phyloP scores from a whole-genome alignment of 2,329 filamentous ascomycete genomes.

The Cryoendolithus antarcticus region DNA sequence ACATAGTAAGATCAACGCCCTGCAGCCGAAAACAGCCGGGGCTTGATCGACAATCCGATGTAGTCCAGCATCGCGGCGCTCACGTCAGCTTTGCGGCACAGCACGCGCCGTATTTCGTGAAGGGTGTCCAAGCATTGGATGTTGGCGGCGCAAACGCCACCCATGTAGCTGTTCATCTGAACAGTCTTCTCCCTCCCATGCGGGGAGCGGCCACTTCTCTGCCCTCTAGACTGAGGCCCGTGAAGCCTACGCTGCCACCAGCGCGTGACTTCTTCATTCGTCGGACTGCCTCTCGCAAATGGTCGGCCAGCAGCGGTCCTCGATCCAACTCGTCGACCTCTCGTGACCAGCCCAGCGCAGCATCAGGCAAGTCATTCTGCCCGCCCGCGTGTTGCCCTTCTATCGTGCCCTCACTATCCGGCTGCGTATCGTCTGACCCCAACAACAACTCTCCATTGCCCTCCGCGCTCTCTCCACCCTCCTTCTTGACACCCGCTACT shows the following conservation, averaged over 20 bases:
- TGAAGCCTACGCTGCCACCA: slow-evolving; percentile 45
- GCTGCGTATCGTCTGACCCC: slow-evolving; percentile 39
- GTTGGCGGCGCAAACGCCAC: too few relatives aligned
- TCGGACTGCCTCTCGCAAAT: slow-evolving; percentile 60
- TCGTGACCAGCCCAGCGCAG: slow-evolving; percentile 3
- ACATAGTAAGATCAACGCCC: too few relatives aligned
- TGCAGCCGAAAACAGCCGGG: too few relatives aligned
- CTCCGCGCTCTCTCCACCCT: slow-evolving; percentile 3
- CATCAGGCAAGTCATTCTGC: slow-evolving; percentile 1
- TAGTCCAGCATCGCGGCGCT: too few relatives aligned
- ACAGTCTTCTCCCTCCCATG: slow-evolving; percentile 34
- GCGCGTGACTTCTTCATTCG: slow-evolving; percentile 53
- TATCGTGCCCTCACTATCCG: neutral
- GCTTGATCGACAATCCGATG: too few relatives aligned
- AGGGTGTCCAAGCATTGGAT: too few relatives aligned
- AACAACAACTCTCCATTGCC: slow-evolving; percentile 28
- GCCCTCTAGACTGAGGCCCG: slow-evolving; percentile 37
- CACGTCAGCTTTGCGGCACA: too few relatives aligned
- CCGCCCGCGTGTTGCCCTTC: neutral
- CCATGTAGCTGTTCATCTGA: slow-evolving; percentile 20
- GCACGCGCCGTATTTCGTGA: too few relatives aligned
- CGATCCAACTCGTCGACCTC: slow-evolving; percentile 27
- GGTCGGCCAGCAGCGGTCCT: slow-evolving; percentile 57
- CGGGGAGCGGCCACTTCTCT: slow-evolving; percentile 31
- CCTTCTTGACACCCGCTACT: slow-evolving; percentile 3